These are phyloP conservation scores for Russula emetica DNA, from an alignment of 768 basidiomycete genomes.

Conservation along the genomic window DNA sequence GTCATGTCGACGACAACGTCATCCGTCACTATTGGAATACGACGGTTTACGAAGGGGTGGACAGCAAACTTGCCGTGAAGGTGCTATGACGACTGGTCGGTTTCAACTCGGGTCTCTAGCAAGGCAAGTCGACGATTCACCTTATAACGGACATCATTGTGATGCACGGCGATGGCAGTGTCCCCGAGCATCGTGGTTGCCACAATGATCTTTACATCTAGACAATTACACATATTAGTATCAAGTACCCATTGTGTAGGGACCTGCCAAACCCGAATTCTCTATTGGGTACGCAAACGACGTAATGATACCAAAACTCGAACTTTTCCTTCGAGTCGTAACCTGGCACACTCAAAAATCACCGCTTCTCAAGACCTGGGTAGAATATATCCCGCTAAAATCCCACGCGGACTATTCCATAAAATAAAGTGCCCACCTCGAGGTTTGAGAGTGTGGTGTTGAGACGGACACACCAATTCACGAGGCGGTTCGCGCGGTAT, in stretches of 20 bases:
- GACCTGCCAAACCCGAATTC: constrained; percentile 54
- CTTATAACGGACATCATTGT: constrained; percentile 85
- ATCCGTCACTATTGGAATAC: constrained; percentile 85
- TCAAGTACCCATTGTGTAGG: background rate
- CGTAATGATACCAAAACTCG: constrained; percentile 95
- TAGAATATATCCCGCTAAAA: constrained; percentile 33
- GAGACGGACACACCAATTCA: constrained; percentile 95
- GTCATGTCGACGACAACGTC: constrained; percentile 82
- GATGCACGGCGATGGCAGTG: constrained; percentile 95
- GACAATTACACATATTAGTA: background rate
- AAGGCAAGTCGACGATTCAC: constrained; percentile 34
- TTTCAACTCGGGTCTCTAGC: background rate
- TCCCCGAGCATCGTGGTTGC: constrained; percentile 99
- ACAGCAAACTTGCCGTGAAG: constrained; percentile 88
- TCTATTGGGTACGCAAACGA: constrained; percentile 95
- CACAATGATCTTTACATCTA: constrained; percentile 78
- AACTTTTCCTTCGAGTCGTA: constrained; percentile 95
- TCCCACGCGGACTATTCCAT: background rate
- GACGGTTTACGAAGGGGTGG: constrained; percentile 86
- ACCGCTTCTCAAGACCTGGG: constrained; percentile 80
- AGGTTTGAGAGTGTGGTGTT: constrained; percentile 98
- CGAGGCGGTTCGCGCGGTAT: constrained; percentile 93
- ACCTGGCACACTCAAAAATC: constrained; percentile 84
- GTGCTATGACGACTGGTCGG: constrained; percentile 44
- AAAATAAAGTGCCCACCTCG: constrained; percentile 52